These are phyloP conservation scores for Marasmius oreades DNA, from an alignment of 1,284 basidiomycete genomes.

Conservation along the genomic window DNA sequence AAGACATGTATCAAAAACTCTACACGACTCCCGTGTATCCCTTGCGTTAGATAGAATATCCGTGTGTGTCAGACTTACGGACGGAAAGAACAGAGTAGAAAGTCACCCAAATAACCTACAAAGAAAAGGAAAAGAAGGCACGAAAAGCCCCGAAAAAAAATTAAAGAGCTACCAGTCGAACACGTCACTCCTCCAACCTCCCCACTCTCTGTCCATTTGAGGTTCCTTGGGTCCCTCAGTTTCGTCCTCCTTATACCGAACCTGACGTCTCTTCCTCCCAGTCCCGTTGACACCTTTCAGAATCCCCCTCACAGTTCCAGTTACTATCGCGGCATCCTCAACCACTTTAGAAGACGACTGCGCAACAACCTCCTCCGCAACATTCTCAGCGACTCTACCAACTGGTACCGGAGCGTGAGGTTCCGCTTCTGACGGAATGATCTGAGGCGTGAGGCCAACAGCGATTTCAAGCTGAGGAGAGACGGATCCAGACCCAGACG, in stretches of 20 bases:
- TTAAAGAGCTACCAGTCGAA: background rate
- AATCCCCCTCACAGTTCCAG: background rate
- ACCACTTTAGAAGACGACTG: background rate
- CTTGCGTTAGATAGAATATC: no score
- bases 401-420: background rate
- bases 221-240: background rate
- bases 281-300: background rate
- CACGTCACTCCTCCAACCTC: background rate
- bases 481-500: background rate
- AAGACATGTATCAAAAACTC: no score
- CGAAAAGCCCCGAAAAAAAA: no score
- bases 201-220: background rate
- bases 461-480: background rate
- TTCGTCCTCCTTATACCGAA: background rate
- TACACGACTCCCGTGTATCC: no score
- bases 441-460: background rate
- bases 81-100: no score
- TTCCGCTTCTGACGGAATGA: background rate
- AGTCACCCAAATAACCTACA: no score
- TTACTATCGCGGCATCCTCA: background rate
- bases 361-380: background rate
- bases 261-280: background rate
- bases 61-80: no score
- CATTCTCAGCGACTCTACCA: background rate
- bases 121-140: no score